These are phyloP conservation scores for Tylopilus orsonianus DNA, from an alignment of 1,284 basidiomycete genomes.

Conservation along the genomic window DNA sequence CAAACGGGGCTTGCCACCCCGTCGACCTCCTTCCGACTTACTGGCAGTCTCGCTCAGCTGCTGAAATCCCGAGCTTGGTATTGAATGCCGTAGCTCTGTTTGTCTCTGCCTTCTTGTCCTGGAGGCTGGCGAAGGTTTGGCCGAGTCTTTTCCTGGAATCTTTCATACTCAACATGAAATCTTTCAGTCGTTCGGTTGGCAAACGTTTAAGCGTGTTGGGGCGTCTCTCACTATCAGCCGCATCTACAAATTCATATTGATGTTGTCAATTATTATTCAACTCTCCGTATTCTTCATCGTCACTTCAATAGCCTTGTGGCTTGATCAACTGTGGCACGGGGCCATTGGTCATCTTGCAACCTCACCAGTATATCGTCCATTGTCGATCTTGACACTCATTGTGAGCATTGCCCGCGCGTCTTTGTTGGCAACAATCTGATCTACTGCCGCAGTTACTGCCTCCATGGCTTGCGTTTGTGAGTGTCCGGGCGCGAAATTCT, in stretches of 20 bases:
- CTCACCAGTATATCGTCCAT: constrained; percentile 50
- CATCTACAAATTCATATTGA: constrained; percentile 69
- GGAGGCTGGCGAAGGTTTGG: constrained; percentile 69
- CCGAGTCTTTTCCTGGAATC: neutral
- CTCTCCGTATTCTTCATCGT: constrained; percentile 75
- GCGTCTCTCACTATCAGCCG: constrained; percentile 73
- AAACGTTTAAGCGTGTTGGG: constrained; percentile 81
- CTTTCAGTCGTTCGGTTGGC: constrained; percentile 70
- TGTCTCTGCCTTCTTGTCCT: constrained; percentile 63
- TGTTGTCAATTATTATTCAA: constrained; percentile 71
- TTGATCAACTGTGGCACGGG: constrained; percentile 73
- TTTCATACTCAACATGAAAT: neutral
- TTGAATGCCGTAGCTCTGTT: constrained; percentile 62
- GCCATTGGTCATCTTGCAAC: constrained; percentile 53
- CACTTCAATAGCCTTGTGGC: constrained; percentile 67
- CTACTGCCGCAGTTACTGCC: constrained; percentile 49
- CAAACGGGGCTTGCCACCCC: constrained; percentile 60
- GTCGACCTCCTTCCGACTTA: constrained; percentile 56
- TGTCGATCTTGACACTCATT: constrained; percentile 55
- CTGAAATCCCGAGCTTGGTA: constrained; percentile 64
- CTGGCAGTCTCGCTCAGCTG: constrained; percentile 54
- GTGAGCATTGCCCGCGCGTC: constrained; percentile 40
- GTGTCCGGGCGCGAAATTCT: constrained; percentile 17
- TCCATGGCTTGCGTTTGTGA: constrained; percentile 64
- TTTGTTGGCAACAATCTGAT: constrained; percentile 7